Percentiles rank a stretch among this genome's conserved stretches.
These are phyloP conservation scores for Stagonosporopsis tanaceti DNA, from an alignment of 2,329 filamentous ascomycete species.

Conservation along the genomic window DNA sequence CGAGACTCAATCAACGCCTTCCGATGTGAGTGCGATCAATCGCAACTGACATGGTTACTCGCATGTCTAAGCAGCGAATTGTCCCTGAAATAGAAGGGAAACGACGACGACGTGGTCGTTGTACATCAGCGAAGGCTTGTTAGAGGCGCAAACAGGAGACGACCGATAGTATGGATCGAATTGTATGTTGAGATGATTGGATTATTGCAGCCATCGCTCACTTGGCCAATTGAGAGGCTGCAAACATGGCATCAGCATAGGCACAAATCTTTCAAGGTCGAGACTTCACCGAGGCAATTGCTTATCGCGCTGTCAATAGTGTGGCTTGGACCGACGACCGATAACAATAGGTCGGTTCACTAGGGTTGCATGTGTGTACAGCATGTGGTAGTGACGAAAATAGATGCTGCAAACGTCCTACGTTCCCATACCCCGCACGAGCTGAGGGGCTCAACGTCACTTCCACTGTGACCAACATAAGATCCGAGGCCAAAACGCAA, in stretches of 20 bases:
- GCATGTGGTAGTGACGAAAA: not conserved
- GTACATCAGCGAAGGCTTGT: not conserved
- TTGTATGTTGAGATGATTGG: not conserved
- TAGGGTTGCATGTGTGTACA: not conserved
- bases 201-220: not conserved
- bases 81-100: not conserved
- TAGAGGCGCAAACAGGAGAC: not conserved
- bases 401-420: not conserved
- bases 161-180: not conserved
- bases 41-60: too few relatives aligned
- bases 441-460: not conserved
- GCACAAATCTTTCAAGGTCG: not conserved
- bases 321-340: not conserved
- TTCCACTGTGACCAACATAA: not conserved
- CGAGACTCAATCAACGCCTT: too few relatives aligned
- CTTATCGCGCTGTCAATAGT: not conserved
- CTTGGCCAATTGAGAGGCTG: not conserved
- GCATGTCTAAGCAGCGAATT: not conserved
- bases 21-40: too few relatives aligned
- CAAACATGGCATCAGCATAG: not conserved
- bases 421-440: not conserved
- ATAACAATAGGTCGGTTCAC: not conserved
- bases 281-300: not conserved
- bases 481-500: not conserved
- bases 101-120: not conserved